These are phyloP conservation scores for Chrysochromulina tobinii DNA, from an alignment of 78 protist genomes.

Conservation along the genomic window DNA sequence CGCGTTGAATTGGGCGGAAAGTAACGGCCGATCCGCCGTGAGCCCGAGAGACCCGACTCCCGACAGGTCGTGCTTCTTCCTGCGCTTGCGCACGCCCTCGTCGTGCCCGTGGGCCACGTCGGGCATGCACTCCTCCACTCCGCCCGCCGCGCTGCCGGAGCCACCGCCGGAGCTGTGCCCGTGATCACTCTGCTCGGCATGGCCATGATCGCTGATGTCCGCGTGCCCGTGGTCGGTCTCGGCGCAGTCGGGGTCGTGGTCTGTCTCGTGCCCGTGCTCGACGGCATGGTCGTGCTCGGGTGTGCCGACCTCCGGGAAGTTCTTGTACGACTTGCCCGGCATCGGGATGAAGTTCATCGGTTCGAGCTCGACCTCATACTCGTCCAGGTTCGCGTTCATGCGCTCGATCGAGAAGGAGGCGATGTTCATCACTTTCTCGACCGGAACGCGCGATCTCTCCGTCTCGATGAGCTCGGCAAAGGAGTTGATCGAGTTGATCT, in stretches of 20 bases:
- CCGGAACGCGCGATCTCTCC: neutral
- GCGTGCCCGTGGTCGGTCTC: neutral
- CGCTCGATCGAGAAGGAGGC: slow-evolving; percentile 34
- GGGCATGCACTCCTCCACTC: too few relatives aligned
- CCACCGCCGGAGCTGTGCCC: too few relatives aligned
- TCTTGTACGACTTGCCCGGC: too few relatives aligned
- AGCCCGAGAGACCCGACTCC: slow-evolving; percentile 7
- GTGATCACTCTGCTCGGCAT: neutral
- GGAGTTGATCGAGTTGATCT: neutral
- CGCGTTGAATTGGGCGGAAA: neutral
- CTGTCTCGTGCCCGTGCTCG: neutral
- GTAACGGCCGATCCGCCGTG: neutral
- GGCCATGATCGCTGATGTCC: neutral
- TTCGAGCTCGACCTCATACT: neutral
- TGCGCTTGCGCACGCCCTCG: too few relatives aligned
- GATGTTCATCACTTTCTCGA: neutral
- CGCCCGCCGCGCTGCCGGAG: too few relatives aligned
- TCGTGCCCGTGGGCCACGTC: too few relatives aligned
- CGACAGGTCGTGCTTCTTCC: neutral
- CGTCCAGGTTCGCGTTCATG: neutral
- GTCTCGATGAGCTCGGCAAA: slow-evolving; percentile 1
- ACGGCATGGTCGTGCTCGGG: neutral
- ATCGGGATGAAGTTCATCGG: too few relatives aligned
- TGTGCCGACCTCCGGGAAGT: too few relatives aligned
- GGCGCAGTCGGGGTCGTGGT: neutral